Evolutionary conservation across 148 eudicot species (phyloP).

Genomic region (Dianthus caryophyllus): DNA sequence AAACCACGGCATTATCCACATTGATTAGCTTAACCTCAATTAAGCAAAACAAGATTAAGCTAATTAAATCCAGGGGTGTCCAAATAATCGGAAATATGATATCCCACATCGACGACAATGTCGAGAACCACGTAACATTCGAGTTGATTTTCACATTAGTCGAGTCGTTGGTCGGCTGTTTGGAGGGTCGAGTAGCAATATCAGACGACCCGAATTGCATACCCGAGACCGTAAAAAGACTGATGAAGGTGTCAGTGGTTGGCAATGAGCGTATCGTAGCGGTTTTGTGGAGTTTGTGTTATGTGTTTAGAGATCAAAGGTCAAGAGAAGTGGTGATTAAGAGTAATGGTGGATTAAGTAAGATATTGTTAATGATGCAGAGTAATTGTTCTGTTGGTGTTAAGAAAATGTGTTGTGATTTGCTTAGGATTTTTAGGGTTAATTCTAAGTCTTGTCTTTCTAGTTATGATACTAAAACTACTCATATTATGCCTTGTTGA

Average conservation of each 20-base stretch:
- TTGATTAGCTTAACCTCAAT: slow-evolving; percentile 24
- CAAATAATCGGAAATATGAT: not conserved
- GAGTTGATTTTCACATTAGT: slow-evolving; percentile 40
- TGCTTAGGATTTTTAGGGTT: slow-evolving; percentile 58
- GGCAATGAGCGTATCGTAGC: slow-evolving; percentile 58
- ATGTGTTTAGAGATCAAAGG: slow-evolving; percentile 39
- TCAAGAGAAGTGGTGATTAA: slow-evolving; percentile 43
- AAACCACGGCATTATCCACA: slow-evolving; percentile 22
- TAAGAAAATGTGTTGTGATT: slow-evolving; percentile 58
- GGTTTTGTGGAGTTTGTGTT: slow-evolving; percentile 61
- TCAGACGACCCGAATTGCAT: slow-evolving; percentile 32
- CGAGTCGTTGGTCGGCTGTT: slow-evolving; percentile 40
- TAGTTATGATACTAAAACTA: slow-evolving; percentile 61
- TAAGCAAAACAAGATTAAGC: slow-evolving; percentile 30
- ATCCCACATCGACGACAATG: not conserved
- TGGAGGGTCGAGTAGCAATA: slow-evolving; percentile 61
- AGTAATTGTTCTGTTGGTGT: slow-evolving; percentile 60
- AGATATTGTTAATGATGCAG: slow-evolving; percentile 63
- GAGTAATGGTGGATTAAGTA: slow-evolving; percentile 62
- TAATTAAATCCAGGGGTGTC: slow-evolving; percentile 42
- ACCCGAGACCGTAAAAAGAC: slow-evolving; percentile 30
- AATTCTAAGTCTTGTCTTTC: slow-evolving; percentile 44
- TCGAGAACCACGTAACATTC: not conserved
- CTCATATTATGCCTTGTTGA: slow-evolving; percentile 65
- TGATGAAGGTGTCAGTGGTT: slow-evolving; percentile 44